Evolutionary conservation across 495 filamentous ascomycete species (phyloP).

Genomic region (Rostrohypoxylon terebratum): DNA sequence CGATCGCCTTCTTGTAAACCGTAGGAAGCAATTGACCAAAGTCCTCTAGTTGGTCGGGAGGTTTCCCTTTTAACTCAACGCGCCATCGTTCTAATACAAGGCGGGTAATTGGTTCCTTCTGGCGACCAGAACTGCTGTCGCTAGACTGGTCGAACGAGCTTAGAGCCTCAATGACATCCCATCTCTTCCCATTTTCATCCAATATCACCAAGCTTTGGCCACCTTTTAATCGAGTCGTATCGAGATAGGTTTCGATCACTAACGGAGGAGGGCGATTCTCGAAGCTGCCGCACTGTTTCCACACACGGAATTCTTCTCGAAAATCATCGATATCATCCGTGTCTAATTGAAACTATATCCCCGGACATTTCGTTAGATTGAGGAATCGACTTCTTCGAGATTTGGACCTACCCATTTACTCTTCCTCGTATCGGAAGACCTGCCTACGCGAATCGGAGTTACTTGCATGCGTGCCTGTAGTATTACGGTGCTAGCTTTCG

Average conservation of each 20-base stretch:
- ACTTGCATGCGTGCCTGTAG: conserved; percentile 80
- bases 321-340: conserved; percentile 91
- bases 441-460: conserved; percentile 68
- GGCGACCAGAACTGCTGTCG: conserved; percentile 59
- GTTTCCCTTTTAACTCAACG: conserved; percentile 74
- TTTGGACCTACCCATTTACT: conserved; percentile 90
- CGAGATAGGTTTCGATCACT: conserved; percentile 90
- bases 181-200: conserved; percentile 89
- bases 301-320: conserved; percentile 79
- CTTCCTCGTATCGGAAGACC: conserved; percentile 66
- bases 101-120: conserved; percentile 65
- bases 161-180: conserved; percentile 89
- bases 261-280: conserved; percentile 84
- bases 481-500: conserved; percentile 88
- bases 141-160: conserved; percentile 70
- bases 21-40: conserved; percentile 80
- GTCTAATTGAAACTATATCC: conserved; percentile 86
- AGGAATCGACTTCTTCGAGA: neutral
- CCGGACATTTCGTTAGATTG: conserved; percentile 36
- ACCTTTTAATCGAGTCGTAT: conserved; percentile 80
- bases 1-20: conserved; percentile 94
- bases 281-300: conserved; percentile 80
- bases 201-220: conserved; percentile 88
- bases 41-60: conserved; percentile 68
- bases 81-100: conserved; percentile 92